Percentiles rank a stretch among this genome's conserved stretches.
These are phyloP conservation scores for Termitomyces eurrhizus DNA, from an alignment of 768 basidiomycete genomes.

Conservation along the genomic window DNA sequence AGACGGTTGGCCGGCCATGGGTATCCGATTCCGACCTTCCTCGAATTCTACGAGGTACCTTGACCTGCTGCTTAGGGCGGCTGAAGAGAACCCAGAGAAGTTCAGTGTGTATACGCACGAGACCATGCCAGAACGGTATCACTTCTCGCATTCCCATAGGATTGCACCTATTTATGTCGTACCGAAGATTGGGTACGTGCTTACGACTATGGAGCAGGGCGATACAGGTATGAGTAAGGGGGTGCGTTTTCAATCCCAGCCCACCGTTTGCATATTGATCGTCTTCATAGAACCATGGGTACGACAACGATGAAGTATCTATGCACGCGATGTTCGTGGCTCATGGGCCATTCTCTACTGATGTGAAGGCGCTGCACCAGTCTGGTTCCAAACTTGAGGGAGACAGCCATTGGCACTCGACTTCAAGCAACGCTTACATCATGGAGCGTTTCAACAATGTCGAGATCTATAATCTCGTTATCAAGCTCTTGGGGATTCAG, in stretches of 20 bases:
- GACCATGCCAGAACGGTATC: conserved; percentile 79
- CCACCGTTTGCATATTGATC: neutral
- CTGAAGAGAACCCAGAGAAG: conserved; percentile 52
- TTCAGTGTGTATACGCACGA: conserved; percentile 78
- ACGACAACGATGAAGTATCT: conserved; percentile 70
- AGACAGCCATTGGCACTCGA: conserved; percentile 53
- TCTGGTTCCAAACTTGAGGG: conserved; percentile 32
- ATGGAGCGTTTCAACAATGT: conserved; percentile 85
- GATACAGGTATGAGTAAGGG: conserved; percentile 68
- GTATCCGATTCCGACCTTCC: conserved; percentile 65
- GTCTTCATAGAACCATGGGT: conserved; percentile 73
- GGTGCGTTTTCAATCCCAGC: conserved; percentile 38
- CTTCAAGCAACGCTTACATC: conserved; percentile 58
- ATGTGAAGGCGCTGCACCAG: conserved; percentile 56
- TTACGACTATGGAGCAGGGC: conserved; percentile 64
- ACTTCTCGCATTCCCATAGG: conserved; percentile 68
- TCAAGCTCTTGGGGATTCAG: conserved; percentile 68
- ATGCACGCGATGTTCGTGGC: conserved; percentile 94
- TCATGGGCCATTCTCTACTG: conserved; percentile 81
- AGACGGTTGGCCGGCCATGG: conserved; percentile 91
- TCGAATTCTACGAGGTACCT: conserved; percentile 57
- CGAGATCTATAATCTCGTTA: conserved; percentile 80
- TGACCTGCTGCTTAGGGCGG: conserved; percentile 48
- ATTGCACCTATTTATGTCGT: conserved; percentile 88
- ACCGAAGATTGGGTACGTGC: conserved; percentile 74